Conservation (phyloP, 2,329 filamentous ascomycete species). For the Sporothrix brasiliensis region DNA sequence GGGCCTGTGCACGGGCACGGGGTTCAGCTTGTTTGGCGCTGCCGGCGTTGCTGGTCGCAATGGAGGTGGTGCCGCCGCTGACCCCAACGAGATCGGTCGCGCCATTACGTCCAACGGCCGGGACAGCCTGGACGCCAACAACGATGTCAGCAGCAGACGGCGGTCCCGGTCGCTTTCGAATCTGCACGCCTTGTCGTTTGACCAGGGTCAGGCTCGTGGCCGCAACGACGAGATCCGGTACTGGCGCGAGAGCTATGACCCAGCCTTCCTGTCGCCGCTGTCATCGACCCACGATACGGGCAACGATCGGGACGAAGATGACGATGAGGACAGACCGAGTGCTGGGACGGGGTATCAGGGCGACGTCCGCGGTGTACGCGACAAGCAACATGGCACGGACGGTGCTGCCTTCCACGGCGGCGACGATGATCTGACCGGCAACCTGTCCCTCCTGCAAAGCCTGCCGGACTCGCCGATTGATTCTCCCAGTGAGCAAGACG, state of each 20-base stretch:
- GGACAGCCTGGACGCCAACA: constrained; percentile 20
- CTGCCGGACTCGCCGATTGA: constrained; percentile 24
- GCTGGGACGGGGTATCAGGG: too few relatives aligned
- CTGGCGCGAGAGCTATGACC: constrained; percentile 64
- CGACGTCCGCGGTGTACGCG: background rate
- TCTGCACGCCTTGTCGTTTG: constrained; percentile 49
- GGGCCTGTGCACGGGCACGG: background rate
- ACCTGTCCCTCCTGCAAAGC: constrained; percentile 29
- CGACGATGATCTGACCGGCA: constrained; percentile 34
- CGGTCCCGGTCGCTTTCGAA: constrained; percentile 64
- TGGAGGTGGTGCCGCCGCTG: constrained; percentile 39
- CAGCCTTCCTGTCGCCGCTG: constrained; percentile 54
- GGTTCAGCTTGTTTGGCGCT: background rate
- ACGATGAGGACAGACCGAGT: constrained; percentile 29
- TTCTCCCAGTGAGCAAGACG: constrained; percentile 18
- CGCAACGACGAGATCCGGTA: constrained; percentile 66
- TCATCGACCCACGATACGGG: constrained; percentile 46
- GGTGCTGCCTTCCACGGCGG: constrained; percentile 28
- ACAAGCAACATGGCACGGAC: background rate
- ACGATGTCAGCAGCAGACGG: constrained; percentile 49
- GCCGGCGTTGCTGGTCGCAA: constrained; percentile 36
- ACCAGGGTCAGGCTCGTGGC: constrained; percentile 48
- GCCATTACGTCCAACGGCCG: constrained; percentile 61
- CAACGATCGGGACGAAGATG: constrained; percentile 32
- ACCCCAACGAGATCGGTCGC: constrained; percentile 57